phyloP scores from a whole-genome alignment of 768 basidiomycete genomes.

The Mycena olivaceomarginata region DNA sequence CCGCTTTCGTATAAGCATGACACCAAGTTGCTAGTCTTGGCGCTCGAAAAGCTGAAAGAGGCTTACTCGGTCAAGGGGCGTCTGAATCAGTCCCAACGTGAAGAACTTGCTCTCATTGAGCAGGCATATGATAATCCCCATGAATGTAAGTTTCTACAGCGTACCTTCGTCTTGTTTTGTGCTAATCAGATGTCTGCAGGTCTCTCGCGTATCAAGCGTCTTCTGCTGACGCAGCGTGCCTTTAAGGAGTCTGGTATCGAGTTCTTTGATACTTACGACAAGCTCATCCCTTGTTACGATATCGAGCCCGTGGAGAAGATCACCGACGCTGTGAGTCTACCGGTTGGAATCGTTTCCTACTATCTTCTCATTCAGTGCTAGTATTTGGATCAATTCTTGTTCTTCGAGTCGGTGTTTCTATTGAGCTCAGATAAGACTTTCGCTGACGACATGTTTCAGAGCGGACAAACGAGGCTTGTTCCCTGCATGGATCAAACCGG shows the following conservation, averaged over 20 bases:
- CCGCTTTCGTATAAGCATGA: constrained; percentile 99
- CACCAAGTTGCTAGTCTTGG: constrained; percentile 96
- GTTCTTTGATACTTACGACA: constrained; percentile 98
- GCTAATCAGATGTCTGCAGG: constrained; percentile 58
- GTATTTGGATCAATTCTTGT: constrained; percentile 98
- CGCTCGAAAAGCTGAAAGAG: constrained; percentile 98
- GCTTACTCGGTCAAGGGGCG: constrained; percentile 99
- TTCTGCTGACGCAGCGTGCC: constrained; percentile 96
- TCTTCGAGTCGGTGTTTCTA: constrained; percentile 83
- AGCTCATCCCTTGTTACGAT: constrained; percentile 98
- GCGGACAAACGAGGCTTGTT: constrained; percentile 98
- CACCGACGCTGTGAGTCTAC: constrained; percentile 89
- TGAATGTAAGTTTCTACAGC: constrained; percentile 78
- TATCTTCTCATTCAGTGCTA: constrained; percentile 53
- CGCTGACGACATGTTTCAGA: constrained; percentile 52
- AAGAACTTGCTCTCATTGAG: constrained; percentile 98
- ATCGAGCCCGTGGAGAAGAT: constrained; percentile 99
- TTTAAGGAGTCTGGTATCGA: constrained; percentile 99
- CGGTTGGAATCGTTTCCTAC: not conserved
- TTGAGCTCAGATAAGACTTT: not conserved
- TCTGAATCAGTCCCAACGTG: constrained; percentile 97
- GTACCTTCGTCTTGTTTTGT: constrained; percentile 11
- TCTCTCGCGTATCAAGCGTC: constrained; percentile 97
- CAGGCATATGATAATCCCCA: constrained; percentile 99
- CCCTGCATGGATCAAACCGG: constrained; percentile 99